These are phyloP conservation scores for Echinosphaeria canescens DNA, from an alignment of 2,329 filamentous ascomycete genomes.

Conservation along the genomic window DNA sequence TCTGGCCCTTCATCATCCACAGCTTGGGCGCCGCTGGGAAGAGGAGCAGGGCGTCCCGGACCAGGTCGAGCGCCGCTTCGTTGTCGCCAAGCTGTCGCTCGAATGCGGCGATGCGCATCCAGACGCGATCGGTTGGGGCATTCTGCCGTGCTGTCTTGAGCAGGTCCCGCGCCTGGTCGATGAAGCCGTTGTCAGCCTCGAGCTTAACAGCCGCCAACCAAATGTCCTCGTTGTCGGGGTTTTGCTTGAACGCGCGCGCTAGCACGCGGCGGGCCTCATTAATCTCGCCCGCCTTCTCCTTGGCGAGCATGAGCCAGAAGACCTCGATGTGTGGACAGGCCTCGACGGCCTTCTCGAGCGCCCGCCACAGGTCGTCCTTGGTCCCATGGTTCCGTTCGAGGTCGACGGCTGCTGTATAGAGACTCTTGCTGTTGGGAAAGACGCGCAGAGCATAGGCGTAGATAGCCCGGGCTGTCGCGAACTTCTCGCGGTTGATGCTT, in stretches of 20 bases:
- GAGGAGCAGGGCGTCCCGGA: constrained; percentile 64
- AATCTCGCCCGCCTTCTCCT: constrained; percentile 77
- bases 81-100: constrained; percentile 66
- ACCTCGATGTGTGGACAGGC: constrained; percentile 81
- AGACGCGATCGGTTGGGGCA: constrained; percentile 87
- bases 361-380: constrained; percentile 60
- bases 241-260: constrained; percentile 78
- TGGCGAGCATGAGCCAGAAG: constrained; percentile 88
- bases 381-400: constrained; percentile 78
- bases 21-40: constrained; percentile 78
- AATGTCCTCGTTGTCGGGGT: constrained; percentile 93
- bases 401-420: constrained; percentile 83
- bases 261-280: constrained; percentile 74
- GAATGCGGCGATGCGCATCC: constrained; percentile 90
- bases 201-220: constrained; percentile 94
- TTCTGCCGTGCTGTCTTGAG: constrained; percentile 67
- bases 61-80: constrained; percentile 69
- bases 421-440: constrained; percentile 69
- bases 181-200: constrained; percentile 74
- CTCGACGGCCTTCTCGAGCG: constrained; percentile 85
- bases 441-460: constrained; percentile 79
- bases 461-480: constrained; percentile 81
- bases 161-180: constrained; percentile 62
- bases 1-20: constrained; percentile 98
- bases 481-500: constrained; percentile 62